Evolutionary conservation across 345 rosid genomes (phyloP), one percentile per base, ranked within the genome.

Genomic region (Eucalyptus pumila): DNA sequence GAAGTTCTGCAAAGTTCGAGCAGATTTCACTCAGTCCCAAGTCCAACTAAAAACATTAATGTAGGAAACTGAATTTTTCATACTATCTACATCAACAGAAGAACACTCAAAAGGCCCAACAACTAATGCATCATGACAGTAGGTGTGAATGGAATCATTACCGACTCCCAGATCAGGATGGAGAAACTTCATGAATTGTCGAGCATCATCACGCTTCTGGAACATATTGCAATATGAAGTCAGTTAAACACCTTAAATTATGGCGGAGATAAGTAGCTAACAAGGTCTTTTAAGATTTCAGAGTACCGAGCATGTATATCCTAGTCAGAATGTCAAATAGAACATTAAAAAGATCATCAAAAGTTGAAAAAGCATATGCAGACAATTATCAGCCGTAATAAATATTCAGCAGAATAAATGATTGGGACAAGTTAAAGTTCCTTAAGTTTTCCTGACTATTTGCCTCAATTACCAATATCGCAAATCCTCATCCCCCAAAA

Each of bases 161-260:
- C 99, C 99, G 50, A 97, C 92, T 87, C 99, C 99, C 88, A 98
- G 99, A 90, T 97, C 96, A 58, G 98, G 99, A 91, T 97, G 99
- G 86, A 98, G 99, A 93, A 95, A 98, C 93, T 97, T 98, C 99
- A 98, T 98, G 91, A 98, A 98, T 90, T 95, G 99, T 67, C 97
- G 92, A 12, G 99, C 99, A 95, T 97, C 96, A 91, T 97, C 99
- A 88, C 99, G 99, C 88, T 95, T 96, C 99, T 97, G 95, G 23
- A 89, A 89, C 50, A 80, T 87, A 89, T 86, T 80, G 72, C 27
- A 52, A 89, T 76, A 42, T 80, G 42, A 86, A 85, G 80, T 76
- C 94, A 86, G 89, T 87, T 89, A 89, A 42, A 32, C 65, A 62
- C 86, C 44, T 87, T 34, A 47, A 86, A 37, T 37, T 81, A 60